phyloP scores from a whole-genome alignment of 169 alveolate genomes.

The Eimeria sp. region DNA sequence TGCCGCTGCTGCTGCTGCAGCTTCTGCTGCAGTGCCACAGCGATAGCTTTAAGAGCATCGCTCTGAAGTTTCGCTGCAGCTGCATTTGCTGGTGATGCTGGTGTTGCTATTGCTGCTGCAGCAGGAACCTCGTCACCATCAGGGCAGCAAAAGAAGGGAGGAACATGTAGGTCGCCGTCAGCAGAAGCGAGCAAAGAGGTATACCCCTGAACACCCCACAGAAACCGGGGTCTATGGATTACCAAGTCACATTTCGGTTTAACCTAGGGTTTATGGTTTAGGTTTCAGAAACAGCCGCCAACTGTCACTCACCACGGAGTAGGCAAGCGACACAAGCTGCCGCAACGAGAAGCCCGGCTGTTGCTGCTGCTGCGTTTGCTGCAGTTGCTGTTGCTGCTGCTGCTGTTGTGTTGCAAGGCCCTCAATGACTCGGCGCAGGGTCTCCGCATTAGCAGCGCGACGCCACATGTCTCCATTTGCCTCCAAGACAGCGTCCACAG shows the following conservation, averaged over 20 bases:
- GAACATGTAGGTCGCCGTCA: no score
- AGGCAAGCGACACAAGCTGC: conserved; percentile 46
- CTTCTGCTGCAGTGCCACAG: background rate
- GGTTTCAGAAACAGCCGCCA: background rate
- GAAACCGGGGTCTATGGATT: background rate
- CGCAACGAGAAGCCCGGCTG: conserved; percentile 19
- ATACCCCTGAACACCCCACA: conserved; percentile 11
- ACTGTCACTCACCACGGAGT: conserved; percentile 6
- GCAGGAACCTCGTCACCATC: background rate
- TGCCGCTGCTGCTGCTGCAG: conserved; percentile 53
- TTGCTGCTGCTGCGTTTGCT: conserved; percentile 21
- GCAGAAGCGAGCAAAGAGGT: background rate
- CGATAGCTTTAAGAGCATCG: background rate
- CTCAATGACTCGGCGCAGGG: conserved; percentile 9
- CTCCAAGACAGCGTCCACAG: background rate
- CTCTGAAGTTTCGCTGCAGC: background rate
- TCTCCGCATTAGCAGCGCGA: conserved; percentile 55
- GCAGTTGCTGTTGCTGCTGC: conserved; percentile 62
- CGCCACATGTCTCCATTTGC: conserved; percentile 13
- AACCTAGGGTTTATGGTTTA: conserved; percentile 4
- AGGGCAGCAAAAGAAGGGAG: conserved; percentile 1
- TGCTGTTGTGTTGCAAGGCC: background rate
- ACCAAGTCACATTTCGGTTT: no score
- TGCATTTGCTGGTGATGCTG: background rate
- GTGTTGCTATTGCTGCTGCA: background rate